These are phyloP conservation scores for Ploettnerulaceae sp. DNA, from an alignment of 2,329 filamentous ascomycete genomes.

Conservation along the genomic window DNA sequence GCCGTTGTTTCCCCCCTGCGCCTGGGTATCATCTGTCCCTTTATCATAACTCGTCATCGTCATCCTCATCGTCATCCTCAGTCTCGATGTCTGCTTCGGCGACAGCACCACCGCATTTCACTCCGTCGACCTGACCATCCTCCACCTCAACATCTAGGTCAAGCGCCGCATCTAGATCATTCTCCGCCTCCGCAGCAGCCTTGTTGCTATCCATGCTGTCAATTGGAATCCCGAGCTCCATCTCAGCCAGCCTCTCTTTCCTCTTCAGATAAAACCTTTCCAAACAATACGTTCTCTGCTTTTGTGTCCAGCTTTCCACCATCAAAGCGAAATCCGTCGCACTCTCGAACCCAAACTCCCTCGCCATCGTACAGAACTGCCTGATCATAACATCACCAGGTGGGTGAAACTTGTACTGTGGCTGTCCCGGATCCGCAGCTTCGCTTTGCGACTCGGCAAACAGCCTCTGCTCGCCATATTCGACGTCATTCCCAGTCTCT, in stretches of 20 bases:
- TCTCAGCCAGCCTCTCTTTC: conserved; percentile 25
- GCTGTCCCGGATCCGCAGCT: conserved; percentile 23
- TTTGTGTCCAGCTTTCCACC: conserved; percentile 87
- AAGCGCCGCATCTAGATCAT: conserved; percentile 9
- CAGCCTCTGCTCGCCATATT: conserved; percentile 48
- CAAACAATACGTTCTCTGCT: conserved; percentile 70
- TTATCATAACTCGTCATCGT: conserved; percentile 18
- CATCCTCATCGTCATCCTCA: conserved; percentile 17
- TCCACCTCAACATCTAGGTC: not conserved
- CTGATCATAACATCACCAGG: conserved; percentile 67
- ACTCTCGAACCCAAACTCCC: conserved; percentile 68
- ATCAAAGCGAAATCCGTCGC: conserved; percentile 82
- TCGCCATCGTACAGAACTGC: conserved; percentile 90
- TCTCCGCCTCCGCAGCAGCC: not conserved
- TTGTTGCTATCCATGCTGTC: not conserved
- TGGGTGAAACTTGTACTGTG: conserved; percentile 46
- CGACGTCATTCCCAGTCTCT: conserved; percentile 38
- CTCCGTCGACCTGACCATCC: not conserved
- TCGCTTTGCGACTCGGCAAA: conserved; percentile 47
- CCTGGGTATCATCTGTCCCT: conserved; percentile 21
- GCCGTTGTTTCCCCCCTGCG: conserved; percentile 6
- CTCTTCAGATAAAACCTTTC: conserved; percentile 74
- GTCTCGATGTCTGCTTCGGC: conserved; percentile 12
- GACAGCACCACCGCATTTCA: not conserved
- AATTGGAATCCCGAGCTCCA: conserved; percentile 9